Evolutionary conservation across 2,329 filamentous ascomycete genomes (phyloP), one percentile per base, ranked within the genome.

Genomic region (Fusarium nisikadoi): DNA sequence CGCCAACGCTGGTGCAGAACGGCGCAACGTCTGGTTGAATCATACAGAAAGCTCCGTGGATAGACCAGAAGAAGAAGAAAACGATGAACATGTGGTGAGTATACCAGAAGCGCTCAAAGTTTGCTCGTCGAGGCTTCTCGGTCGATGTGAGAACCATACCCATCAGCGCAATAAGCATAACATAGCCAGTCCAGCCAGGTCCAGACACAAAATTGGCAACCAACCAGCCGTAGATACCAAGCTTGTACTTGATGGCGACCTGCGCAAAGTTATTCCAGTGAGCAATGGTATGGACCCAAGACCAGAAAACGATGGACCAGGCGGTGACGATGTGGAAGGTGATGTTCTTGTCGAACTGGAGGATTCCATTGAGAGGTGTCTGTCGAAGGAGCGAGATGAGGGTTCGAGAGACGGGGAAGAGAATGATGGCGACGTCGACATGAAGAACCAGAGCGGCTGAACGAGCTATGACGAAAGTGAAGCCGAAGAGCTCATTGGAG

Each of bases 31-130:
- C 93, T 57, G 93, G 91, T 81, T 94, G 93, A 78, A 95, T 95
- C 93, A 96, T 95, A 83, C 94, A 95, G 84, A 94, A 96, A 31
- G 92, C 92, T 65, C 93, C 94, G 82, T 97, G 94, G 77, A 95
- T 88, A n/a, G 93, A 91, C 93, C 93, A 96, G 86, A 96, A 95
- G 75, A 95, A 86, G 85, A 96, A 96, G 87, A 96, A 96, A 72
- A 95, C 79, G 81, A 95, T 89, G 80, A 96, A 96, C 80, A 96
- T 88, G 84, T 96, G 94, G 82, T 97, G 93, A 4, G 92, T 94
- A 81, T 94, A 95, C 93, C 94, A 97, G 86, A 96, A 97, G 31
- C 93, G 92, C 81, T 95, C 93, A 80, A 94, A 95, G 84, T 96
- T 95, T 68, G 92, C 91, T 59, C 93, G 90, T 55, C 93, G 88